Evolutionary conservation across 441 rosid genomes (phyloP).

Genomic region (Syzygium malaccense): DNA sequence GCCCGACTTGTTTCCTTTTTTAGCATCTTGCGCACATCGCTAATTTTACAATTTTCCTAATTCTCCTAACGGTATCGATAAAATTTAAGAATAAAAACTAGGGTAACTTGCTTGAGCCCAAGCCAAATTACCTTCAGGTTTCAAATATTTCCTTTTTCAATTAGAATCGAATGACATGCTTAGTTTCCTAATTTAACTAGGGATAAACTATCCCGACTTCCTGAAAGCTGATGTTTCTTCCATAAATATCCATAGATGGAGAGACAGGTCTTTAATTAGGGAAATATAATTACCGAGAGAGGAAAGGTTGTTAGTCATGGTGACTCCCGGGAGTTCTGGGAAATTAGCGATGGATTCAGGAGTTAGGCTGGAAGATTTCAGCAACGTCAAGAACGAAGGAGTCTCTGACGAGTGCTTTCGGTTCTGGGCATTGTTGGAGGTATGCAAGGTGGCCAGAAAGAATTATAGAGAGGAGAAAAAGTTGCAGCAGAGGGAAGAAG

Average conservation of each 20-base stretch:
- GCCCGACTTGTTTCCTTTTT: background rate
- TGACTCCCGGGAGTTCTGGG: background rate
- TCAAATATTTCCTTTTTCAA: background rate
- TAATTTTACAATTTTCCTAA: background rate
- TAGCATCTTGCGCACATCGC: background rate
- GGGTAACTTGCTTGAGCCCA: background rate
- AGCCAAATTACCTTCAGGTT: background rate
- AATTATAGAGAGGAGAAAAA: background rate
- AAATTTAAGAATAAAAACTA: background rate
- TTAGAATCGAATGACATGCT: background rate
- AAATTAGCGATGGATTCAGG: background rate
- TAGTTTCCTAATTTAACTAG: background rate
- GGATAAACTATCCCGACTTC: background rate
- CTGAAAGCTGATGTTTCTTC: background rate
- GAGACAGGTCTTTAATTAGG: background rate
- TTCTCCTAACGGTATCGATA: background rate
- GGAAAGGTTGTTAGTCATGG: background rate
- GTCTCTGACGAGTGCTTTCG: background rate
- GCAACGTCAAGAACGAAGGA: background rate
- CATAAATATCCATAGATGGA: background rate
- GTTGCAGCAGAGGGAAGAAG: background rate
- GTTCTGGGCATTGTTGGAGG: background rate
- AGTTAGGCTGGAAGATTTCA: background rate
- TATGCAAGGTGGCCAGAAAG: background rate
- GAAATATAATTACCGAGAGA: background rate